Evolutionary conservation across 306 rosid species (phyloP).

Genomic region (Cajanus cajan): DNA sequence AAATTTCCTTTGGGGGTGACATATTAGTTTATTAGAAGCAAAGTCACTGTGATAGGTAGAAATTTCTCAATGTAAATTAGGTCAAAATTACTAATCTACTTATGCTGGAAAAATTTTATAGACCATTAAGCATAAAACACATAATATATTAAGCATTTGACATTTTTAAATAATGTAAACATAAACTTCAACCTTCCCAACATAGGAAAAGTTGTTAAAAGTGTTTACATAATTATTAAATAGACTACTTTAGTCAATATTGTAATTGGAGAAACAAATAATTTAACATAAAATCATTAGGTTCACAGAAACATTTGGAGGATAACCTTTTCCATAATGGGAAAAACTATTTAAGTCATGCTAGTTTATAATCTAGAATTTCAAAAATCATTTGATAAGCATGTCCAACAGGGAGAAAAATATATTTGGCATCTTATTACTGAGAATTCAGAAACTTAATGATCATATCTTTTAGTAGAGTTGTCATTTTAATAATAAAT

Average conservation of each 20-base stretch:
- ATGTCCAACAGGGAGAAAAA: not conserved
- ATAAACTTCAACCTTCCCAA: not conserved
- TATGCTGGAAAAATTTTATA: not conserved
- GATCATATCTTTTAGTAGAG: not conserved
- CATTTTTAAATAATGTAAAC: not conserved
- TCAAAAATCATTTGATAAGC: not conserved
- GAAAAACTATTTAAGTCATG: not conserved
- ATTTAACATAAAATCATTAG: not conserved
- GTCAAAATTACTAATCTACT: conserved; percentile 3
- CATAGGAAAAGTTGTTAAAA: not conserved
- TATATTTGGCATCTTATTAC: not conserved
- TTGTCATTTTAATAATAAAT: not conserved
- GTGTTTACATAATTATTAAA: not conserved
- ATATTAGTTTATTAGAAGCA: no score
- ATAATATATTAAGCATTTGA: not conserved
- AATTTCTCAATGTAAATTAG: not conserved
- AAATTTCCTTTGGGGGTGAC: no score
- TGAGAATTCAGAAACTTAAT: not conserved
- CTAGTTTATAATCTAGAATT: not conserved
- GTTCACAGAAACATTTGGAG: not conserved
- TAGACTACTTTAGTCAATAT: not conserved
- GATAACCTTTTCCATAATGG: not conserved
- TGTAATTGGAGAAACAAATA: not conserved
- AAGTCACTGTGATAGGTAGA: not conserved
- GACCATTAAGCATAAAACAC: not conserved